These are phyloP conservation scores for Termitomyces sp. DNA, from an alignment of 768 basidiomycete genomes.

Conservation along the genomic window DNA sequence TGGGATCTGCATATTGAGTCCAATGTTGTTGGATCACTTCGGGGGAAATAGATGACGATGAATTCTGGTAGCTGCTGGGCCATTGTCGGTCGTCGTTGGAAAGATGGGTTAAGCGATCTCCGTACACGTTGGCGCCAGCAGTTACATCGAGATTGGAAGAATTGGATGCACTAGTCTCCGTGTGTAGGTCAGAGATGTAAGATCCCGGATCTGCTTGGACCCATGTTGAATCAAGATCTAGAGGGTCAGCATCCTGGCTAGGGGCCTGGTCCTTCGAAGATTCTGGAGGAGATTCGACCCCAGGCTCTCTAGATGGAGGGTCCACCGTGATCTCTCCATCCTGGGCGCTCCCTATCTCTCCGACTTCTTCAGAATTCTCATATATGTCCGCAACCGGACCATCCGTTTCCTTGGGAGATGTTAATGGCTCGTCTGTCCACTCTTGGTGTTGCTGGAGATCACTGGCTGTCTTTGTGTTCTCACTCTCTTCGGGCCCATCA, in stretches of 20 bases:
- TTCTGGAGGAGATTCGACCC: neutral
- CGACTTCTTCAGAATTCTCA: neutral
- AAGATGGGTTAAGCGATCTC: neutral
- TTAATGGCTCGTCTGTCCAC: neutral
- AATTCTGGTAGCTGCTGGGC: neutral
- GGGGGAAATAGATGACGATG: slow-evolving; percentile 13
- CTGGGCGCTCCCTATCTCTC: neutral
- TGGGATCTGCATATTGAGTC: slow-evolving; percentile 41
- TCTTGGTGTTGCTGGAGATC: neutral
- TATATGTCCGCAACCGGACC: neutral
- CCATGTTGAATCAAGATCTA: neutral
- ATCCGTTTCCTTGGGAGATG: neutral
- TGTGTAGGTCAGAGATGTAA: neutral
- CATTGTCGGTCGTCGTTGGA: slow-evolving; percentile 6
- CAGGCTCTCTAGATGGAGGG: neutral
- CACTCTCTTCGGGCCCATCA: neutral
- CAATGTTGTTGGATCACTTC: slow-evolving; percentile 31
- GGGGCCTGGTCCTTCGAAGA: neutral
- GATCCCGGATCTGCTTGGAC: neutral
- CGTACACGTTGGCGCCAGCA: neutral
- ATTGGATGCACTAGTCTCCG: neutral
- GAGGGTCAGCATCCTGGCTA: neutral
- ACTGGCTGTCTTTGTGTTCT: neutral
- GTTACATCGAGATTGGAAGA: neutral
- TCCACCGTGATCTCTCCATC: neutral